Conservation (phyloP, 2,329 filamentous ascomycete species). For the Teratosphaeria viscida region DNA sequence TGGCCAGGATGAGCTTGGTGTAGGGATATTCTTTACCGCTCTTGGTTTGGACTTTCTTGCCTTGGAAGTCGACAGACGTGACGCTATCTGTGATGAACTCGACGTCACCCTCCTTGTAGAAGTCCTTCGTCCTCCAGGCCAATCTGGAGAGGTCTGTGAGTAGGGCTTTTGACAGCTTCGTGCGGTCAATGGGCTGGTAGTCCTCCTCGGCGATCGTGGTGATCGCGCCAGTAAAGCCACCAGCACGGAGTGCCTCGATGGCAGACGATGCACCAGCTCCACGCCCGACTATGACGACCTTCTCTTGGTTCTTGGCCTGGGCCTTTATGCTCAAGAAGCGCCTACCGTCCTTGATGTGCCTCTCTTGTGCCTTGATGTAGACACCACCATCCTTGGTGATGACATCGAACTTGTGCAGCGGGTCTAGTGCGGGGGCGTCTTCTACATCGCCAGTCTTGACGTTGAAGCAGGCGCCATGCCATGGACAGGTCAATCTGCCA, state of each 20-base stretch:
- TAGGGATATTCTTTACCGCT: slow-evolving; percentile 63
- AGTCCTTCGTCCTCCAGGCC: slow-evolving; percentile 63
- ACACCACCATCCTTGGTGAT: slow-evolving; percentile 71
- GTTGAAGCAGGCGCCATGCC: slow-evolving; percentile 97
- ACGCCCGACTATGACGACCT: slow-evolving; percentile 75
- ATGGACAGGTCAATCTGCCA: slow-evolving; percentile 82
- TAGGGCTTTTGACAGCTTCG: slow-evolving; percentile 90
- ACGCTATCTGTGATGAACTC: slow-evolving; percentile 49
- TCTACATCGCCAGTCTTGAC: slow-evolving; percentile 84
- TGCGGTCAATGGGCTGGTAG: slow-evolving; percentile 71
- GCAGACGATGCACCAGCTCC: slow-evolving; percentile 76
- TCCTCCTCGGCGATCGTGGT: slow-evolving; percentile 78
- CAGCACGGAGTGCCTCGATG: slow-evolving; percentile 70
- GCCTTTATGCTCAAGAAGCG: slow-evolving; percentile 67
- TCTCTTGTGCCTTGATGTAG: slow-evolving; percentile 73
- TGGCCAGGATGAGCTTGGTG: slow-evolving; percentile 81
- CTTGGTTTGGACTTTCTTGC: slow-evolving; percentile 64
- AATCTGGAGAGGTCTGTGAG: slow-evolving; percentile 72
- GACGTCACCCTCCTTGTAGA: slow-evolving; percentile 57
- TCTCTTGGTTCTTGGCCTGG: slow-evolving; percentile 46
- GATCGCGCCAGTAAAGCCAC: slow-evolving; percentile 68
- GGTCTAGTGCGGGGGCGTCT: slow-evolving; percentile 81
- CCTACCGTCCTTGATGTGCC: slow-evolving; percentile 64
- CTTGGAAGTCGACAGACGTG: slow-evolving; percentile 62
- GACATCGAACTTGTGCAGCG: slow-evolving; percentile 73